Base-by-base conservation (phyloP, 2,329 filamentous ascomycete genomes). In the Lasiodiplodia sp. region DNA sequence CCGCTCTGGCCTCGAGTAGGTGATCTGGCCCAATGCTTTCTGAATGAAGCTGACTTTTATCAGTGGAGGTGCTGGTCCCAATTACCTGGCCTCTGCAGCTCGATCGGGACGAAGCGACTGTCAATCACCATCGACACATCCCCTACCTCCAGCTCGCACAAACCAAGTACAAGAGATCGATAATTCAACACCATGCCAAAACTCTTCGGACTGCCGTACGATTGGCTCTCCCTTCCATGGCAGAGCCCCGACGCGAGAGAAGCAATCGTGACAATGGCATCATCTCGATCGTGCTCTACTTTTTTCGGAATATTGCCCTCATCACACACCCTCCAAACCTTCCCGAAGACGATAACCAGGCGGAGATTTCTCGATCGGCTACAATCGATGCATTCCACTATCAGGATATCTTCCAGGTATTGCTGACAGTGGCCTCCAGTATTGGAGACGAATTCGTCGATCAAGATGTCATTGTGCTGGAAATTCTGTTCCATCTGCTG, bases 31-130 rank as follows among this genome's bases (percentile, higher is more conserved):
- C 4, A 51, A 28, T 6, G 51, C 16, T 8, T 38, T 14, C 6
- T 3, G 18, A 21, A 44, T 69, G 23, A 11, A 12, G 69, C 74
- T 79, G 67, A 78, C 74, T 23, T 28, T 2, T 56, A 64, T 53
- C 69, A 87, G 84, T 97, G 80, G 95, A 99, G 81, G 84, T 99
- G 58, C 87, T 99, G 76, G 93, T 97, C 1, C 94, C 94, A 4
- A 82, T 99, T 75, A 99, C 96, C 21, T 98, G 95, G 95, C 95
- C 96, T 0, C 86, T 97, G 75, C 93, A 97, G 70, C 88, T 89
- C 73, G 89, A 94, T 69, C 85, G 88, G 71, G 89, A 91, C 69
- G 88, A 91, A 75, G 95, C 96, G 87, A 98, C 94, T 4, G 84
- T 94, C 74, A 98, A 99, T 77, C 93, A 98, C 78, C 92, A 97